A percentile compares a stretch with the other conserved stretches of the same genome.
Evolutionary conservation across 169 alveolate genomes (phyloP).

Genomic region (Babesia caballi): DNA sequence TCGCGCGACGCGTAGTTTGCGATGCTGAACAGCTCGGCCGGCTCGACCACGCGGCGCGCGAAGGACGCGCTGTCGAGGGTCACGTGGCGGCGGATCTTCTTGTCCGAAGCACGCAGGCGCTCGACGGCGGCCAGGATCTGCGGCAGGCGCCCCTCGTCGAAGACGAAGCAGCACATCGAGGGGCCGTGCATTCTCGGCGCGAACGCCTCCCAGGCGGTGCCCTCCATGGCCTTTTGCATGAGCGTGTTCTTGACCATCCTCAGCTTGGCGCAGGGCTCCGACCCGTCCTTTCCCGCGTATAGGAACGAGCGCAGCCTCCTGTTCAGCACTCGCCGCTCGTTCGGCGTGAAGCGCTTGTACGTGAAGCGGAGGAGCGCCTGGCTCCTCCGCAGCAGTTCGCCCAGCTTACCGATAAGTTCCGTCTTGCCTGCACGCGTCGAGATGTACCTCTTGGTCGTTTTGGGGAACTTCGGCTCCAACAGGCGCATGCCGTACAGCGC

Average conservation of each 20-base stretch:
- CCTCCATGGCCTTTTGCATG: conserved; percentile 37
- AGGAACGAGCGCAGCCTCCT: not conserved
- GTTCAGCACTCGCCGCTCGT: conserved; percentile 12
- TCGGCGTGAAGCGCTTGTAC: conserved; percentile 28
- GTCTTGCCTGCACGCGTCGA: conserved; percentile 54
- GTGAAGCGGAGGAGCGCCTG: conserved; percentile 17
- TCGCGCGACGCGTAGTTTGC: conserved; percentile 5
- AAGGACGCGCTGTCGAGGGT: conserved; percentile 29
- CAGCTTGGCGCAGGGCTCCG: conserved; percentile 31
- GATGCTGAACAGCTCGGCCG: conserved; percentile 6
- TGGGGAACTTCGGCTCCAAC: conserved; percentile 14
- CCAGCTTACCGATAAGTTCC: conserved; percentile 1
- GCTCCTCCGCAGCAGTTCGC: conserved; percentile 17
- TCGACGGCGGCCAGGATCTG: conserved; percentile 29
- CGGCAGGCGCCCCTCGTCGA: conserved; percentile 39
- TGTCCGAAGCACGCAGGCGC: conserved; percentile 31
- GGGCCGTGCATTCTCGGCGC: conserved; percentile 47
- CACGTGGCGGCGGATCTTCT: conserved; percentile 38
- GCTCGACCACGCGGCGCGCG: conserved; percentile 20
- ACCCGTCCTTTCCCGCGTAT: conserved; percentile 28
- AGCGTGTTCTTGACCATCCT: conserved; percentile 53
- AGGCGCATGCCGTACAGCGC: not conserved
- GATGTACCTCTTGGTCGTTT: conserved; percentile 28
- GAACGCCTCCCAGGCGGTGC: conserved; percentile 33
- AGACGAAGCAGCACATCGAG: conserved; percentile 39